Base-by-base conservation (phyloP, 495 filamentous ascomycete species). In the Cairneyella variabilis region DNA sequence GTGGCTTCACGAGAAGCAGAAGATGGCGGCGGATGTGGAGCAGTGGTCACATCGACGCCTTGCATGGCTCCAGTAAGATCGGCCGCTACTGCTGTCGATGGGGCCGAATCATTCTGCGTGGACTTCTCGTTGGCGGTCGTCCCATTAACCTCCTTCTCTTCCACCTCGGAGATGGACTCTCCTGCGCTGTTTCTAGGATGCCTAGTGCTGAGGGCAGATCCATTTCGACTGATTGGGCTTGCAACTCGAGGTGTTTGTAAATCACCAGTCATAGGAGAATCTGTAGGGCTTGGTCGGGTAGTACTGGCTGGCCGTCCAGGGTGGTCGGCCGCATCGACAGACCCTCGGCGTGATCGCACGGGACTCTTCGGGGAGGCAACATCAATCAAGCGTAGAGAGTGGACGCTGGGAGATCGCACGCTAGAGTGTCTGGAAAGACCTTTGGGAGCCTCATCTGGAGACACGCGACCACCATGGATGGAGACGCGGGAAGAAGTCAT, bases 401-500 rank as follows among this genome's bases (percentile, higher is more conserved):
- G 74, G 7, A 76, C 66, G 55, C 78, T 79, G 4, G 67, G 67
- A n/a, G 78, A 69, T 37, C 73, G 67, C n/a, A 60, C 61, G 11
- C 58, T 64, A 1, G 57, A 52, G 17, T 21, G 48, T 53, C 57
- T 47, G 11, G 57, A 61, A 16, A 34, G 38, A 8, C 11, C 51
- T 18, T 39, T 48, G n/a, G n/a, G n/a, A 3, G 22, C 5, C n/a
- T 58, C 52, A 23, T 65, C 59, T 20, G 56, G 59, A 42, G 59
- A 51, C 5, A 59, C 46, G 17, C 45, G 51, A 25, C 74, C 75
- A 41, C 73, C 70, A 45, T 72, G 69, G 30, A 82, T 73, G 1
- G 78, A 82, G n/a, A 80, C 64, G 27, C 78, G 66, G 21, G 76
- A 77, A 0, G 76, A 78, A 3, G 74, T 78, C 53, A 80, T 61